Evolutionary conservation across 371 early-diverging fungal species (phyloP).

Genomic region (Coemansia sp.): DNA sequence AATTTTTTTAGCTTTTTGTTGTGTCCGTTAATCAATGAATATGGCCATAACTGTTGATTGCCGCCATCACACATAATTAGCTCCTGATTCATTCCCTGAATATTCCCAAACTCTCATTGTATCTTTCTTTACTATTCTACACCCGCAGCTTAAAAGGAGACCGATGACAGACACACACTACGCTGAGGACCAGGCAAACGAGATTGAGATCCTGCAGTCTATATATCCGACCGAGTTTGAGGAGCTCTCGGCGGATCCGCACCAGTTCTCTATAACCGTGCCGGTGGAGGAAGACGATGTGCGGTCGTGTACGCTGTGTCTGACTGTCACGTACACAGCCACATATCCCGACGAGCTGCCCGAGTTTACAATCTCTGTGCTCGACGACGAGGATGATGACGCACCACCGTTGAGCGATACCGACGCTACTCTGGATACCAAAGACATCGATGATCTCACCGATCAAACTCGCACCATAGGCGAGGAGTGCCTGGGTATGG

Average conservation of each 20-base stretch:
- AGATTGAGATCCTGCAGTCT: constrained; percentile 87
- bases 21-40: neutral
- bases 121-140: neutral
- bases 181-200: constrained; percentile 77
- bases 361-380: constrained; percentile 60
- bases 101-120: neutral
- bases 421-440: constrained; percentile 24
- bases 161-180: constrained; percentile 56
- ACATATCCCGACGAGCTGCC: constrained; percentile 87
- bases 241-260: constrained; percentile 29
- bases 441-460: constrained; percentile 16
- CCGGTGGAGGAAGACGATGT: constrained; percentile 34
- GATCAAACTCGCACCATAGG: constrained; percentile 22
- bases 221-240: constrained; percentile 90
- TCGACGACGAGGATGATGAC: constrained; percentile 51
- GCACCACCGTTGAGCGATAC: constrained; percentile 8
- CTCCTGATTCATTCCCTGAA: neutral
- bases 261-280: constrained; percentile 33
- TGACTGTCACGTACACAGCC: constrained; percentile 77
- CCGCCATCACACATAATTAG: neutral
- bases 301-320: constrained; percentile 29
- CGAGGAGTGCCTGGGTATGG: constrained; percentile 84
- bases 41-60: neutral
- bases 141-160: too few relatives aligned
- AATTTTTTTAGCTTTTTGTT: constrained; percentile 8